Evolutionary conservation across 2,329 filamentous ascomycete genomes (phyloP).

Genomic region (Pestalotiopsis sp.): DNA sequence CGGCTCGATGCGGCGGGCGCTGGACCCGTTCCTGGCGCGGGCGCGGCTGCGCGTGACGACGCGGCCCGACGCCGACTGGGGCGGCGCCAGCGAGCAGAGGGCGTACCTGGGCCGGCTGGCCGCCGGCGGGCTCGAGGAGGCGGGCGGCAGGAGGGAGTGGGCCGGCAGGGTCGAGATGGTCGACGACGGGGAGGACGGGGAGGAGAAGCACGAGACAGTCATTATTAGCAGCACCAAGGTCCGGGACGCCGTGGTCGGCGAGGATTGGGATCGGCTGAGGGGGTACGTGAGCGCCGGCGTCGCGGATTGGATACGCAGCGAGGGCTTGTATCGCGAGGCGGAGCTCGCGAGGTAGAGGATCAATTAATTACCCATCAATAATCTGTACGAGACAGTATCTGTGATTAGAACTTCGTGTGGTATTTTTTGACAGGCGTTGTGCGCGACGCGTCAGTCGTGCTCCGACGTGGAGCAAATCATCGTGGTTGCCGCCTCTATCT

Average conservation of each 20-base stretch:
- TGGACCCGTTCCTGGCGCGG: slow-evolving; percentile 65
- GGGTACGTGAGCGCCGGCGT: slow-evolving; percentile 61
- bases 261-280: slow-evolving; percentile 49
- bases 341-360: neutral
- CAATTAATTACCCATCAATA: neutral
- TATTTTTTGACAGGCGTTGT: no score
- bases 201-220: slow-evolving; percentile 39
- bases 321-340: slow-evolving; percentile 53
- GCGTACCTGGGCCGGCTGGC: slow-evolving; percentile 55
- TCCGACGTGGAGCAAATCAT: neutral
- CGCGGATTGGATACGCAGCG: slow-evolving; percentile 56
- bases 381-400: no score
- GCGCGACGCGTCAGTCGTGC: neutral
- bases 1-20: slow-evolving; percentile 50
- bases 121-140: slow-evolving; percentile 46
- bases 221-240: slow-evolving; percentile 68
- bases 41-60: slow-evolving; percentile 67
- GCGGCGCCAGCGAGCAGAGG: slow-evolving; percentile 54
- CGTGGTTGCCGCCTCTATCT: neutral
- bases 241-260: slow-evolving; percentile 53
- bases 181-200: slow-evolving; percentile 46
- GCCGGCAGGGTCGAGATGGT: slow-evolving; percentile 61
- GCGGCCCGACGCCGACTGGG: slow-evolving; percentile 64
- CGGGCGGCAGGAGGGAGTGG: slow-evolving; percentile 63
- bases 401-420: no score